Percentiles rank a stretch among this genome's conserved stretches.
phyloP scores from a whole-genome alignment of 352 stramenopile genomes.

The Phytophthora megakarya region DNA sequence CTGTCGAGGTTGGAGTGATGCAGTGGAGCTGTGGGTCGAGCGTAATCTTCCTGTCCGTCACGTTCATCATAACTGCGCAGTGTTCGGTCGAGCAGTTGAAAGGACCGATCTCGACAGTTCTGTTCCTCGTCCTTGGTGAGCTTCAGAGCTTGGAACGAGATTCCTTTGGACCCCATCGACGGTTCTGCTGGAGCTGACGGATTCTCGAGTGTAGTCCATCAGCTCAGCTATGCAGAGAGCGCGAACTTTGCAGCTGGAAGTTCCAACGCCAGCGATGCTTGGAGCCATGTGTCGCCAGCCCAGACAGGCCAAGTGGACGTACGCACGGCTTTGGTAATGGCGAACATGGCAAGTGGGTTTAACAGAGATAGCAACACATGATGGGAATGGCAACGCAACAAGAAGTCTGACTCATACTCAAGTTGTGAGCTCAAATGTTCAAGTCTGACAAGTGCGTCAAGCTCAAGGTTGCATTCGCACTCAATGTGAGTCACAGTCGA shows the following conservation, averaged over 20 bases:
- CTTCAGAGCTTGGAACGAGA: slow-evolving; percentile 26
- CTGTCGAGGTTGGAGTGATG: slow-evolving; percentile 33
- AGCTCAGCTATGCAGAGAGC: slow-evolving; percentile 14
- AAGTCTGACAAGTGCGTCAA: not conserved
- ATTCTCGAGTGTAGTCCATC: slow-evolving; percentile 19
- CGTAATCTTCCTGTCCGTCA: slow-evolving; percentile 22
- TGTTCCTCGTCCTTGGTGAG: slow-evolving; percentile 32
- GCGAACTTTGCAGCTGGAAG: slow-evolving; percentile 17
- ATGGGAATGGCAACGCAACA: slow-evolving; percentile 2
- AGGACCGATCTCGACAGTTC: slow-evolving; percentile 30
- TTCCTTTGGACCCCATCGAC: slow-evolving; percentile 8
- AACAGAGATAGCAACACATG: slow-evolving; percentile 7
- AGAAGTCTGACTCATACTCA: slow-evolving; percentile 22
- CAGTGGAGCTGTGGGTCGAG: not conserved
- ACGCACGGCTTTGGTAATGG: slow-evolving; percentile 27
- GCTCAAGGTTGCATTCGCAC: not conserved
- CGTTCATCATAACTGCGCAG: slow-evolving; percentile 39
- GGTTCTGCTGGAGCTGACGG: not conserved
- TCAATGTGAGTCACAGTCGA: too few relatives aligned
- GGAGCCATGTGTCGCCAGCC: slow-evolving; percentile 18
- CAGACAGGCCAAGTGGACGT: slow-evolving; percentile 20
- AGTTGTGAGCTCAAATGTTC: not conserved
- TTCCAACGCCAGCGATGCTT: slow-evolving; percentile 8
- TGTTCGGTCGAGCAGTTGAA: slow-evolving; percentile 38
- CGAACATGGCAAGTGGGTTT: slow-evolving; percentile 20